These are phyloP conservation scores for Colletotrichum neosansevieriae DNA, from an alignment of 2,329 filamentous ascomycete species.

Conservation along the genomic window DNA sequence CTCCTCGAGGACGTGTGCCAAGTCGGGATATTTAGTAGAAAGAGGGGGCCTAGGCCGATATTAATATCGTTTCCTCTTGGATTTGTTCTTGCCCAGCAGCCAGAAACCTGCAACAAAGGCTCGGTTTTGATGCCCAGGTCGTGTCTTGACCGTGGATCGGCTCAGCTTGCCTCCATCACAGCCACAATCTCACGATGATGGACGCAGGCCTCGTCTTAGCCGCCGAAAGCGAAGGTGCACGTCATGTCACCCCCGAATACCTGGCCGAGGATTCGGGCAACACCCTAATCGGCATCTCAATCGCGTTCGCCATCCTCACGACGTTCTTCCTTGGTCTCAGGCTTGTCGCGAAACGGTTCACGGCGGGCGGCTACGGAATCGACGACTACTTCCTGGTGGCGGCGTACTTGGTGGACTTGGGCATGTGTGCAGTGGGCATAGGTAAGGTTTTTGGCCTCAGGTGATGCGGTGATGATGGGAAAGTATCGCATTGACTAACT, in stretches of 20 bases:
- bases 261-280: slow-evolving; percentile 33
- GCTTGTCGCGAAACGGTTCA: slow-evolving; percentile 34
- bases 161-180: slow-evolving; percentile 17
- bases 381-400: slow-evolving; percentile 37
- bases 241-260: slow-evolving; percentile 20
- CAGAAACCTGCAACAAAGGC: not conserved
- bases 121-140: slow-evolving; percentile 27
- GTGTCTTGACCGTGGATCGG: slow-evolving; percentile 37
- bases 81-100: slow-evolving; percentile 4
- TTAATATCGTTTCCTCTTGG: slow-evolving; percentile 8
- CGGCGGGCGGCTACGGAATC: slow-evolving; percentile 31
- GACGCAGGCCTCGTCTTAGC: slow-evolving; percentile 3
- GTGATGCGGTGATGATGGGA: not conserved
- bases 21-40: slow-evolving; percentile 30
- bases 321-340: slow-evolving; percentile 33
- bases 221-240: slow-evolving; percentile 3
- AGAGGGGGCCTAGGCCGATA: slow-evolving; percentile 26
- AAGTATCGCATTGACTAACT: slow-evolving; percentile 18
- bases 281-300: slow-evolving; percentile 42
- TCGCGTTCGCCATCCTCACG: slow-evolving; percentile 35
- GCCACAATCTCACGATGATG: slow-evolving; percentile 13
- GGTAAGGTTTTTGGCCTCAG: slow-evolving; percentile 18
- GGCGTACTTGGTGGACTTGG: slow-evolving; percentile 31
- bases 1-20: slow-evolving; percentile 9
- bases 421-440: slow-evolving; percentile 36